Conservation (phyloP, 805 yeast genomes). For the Sungouiozyma intestinalis region DNA sequence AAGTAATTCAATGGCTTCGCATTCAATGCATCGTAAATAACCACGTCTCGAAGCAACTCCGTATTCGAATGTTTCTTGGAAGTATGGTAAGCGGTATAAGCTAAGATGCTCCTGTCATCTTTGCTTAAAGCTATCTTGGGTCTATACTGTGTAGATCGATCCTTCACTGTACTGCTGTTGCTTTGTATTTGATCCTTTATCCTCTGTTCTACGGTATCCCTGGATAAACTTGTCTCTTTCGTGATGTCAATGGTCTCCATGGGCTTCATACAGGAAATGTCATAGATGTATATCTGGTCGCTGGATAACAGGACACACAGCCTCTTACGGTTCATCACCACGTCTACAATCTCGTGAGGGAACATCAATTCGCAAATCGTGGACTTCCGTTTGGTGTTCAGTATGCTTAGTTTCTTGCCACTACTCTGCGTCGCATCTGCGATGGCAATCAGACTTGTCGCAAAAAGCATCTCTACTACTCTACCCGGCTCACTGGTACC, state of each 20-base stretch:
- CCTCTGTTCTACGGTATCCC: slow-evolving; percentile 1
- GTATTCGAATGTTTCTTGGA: slow-evolving; percentile 33
- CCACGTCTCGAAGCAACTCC: slow-evolving; percentile 37
- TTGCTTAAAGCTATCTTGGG: slow-evolving; percentile 21
- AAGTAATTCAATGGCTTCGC: slow-evolving; percentile 56
- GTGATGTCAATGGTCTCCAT: slow-evolving; percentile 51
- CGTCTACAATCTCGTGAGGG: slow-evolving; percentile 61
- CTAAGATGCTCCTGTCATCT: slow-evolving; percentile 26
- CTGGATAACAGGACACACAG: slow-evolving; percentile 58
- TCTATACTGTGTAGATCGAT: slow-evolving; percentile 8
- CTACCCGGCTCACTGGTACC: slow-evolving; percentile 19
- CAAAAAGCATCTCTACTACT: slow-evolving; percentile 80
- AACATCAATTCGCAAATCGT: slow-evolving; percentile 82
- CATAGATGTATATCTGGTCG: slow-evolving; percentile 81
- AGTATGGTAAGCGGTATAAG: slow-evolving; percentile 20
- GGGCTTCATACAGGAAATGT: slow-evolving; percentile 79
- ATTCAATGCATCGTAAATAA: slow-evolving; percentile 67
- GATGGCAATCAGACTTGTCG: slow-evolving; percentile 76
- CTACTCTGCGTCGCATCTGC: slow-evolving; percentile 60
- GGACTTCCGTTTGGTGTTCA: slow-evolving; percentile 60
- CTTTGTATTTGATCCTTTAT: neutral
- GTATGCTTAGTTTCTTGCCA: slow-evolving; percentile 54
- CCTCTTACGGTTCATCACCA: slow-evolving; percentile 73
- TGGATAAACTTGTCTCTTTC: slow-evolving; percentile 10
- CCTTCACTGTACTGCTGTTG: slow-evolving; percentile 2